Evolutionary conservation across 352 stramenopile species (phyloP).

Genomic region (Pythium periplocum): DNA sequence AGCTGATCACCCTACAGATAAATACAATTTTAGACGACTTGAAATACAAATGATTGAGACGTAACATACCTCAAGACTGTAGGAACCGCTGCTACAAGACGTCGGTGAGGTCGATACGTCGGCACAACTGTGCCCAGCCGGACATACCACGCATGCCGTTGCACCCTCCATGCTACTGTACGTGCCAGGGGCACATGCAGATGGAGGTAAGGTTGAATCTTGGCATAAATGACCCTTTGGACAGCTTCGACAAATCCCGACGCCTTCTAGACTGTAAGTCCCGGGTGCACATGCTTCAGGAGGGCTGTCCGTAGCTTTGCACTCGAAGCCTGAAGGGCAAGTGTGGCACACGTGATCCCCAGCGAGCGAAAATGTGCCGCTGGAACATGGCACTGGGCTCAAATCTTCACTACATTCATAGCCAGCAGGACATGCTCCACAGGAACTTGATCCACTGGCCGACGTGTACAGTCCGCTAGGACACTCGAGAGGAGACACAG

Average conservation of each 20-base stretch:
- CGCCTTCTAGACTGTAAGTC: constrained; percentile 22
- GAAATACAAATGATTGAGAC: no score
- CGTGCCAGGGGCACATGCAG: constrained; percentile 5
- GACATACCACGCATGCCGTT: constrained; percentile 20
- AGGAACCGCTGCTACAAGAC: constrained; percentile 41
- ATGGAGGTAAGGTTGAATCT: neutral
- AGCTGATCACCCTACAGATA: constrained; percentile 22
- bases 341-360: constrained; percentile 31
- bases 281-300: constrained; percentile 17
- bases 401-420: constrained; percentile 19
- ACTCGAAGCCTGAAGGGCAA: constrained; percentile 46
- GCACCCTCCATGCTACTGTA: constrained; percentile 21
- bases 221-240: constrained; percentile 20
- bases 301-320: constrained; percentile 1
- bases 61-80: constrained; percentile 28
- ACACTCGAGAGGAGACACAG: constrained; percentile 24
- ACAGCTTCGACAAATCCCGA: constrained; percentile 31
- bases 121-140: constrained; percentile 51
- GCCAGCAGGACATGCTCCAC: constrained; percentile 32
- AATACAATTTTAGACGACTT: no score
- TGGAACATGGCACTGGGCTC: constrained; percentile 14
- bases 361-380: constrained; percentile 36
- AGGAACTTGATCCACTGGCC: constrained; percentile 18
- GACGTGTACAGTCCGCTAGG: constrained; percentile 28
- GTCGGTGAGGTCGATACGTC: constrained; percentile 26